Evolutionary conservation across 2,329 filamentous ascomycete genomes (phyloP).

Genomic region (Lasiodiplodia citricola): DNA sequence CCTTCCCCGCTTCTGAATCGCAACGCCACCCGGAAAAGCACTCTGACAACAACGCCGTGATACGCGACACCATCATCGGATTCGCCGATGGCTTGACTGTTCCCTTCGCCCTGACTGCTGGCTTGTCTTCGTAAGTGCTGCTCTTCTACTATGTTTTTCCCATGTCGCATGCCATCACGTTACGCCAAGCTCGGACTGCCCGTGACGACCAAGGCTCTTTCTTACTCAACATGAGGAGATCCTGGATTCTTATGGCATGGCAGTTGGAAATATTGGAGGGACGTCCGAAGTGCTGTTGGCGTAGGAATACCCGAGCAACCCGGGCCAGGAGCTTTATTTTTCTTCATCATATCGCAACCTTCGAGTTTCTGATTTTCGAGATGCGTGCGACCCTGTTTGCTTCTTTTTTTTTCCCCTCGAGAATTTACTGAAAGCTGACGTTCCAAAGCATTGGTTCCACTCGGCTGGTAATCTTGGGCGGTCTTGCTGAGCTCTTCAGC

Average conservation of each 20-base stretch:
- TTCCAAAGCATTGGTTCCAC: conserved; percentile 31
- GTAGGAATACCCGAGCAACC: neutral
- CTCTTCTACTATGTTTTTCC: neutral
- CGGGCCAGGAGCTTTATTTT: neutral
- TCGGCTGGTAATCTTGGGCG: conserved; percentile 59
- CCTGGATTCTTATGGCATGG: no score
- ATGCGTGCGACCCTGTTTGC: neutral
- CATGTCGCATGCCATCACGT: neutral
- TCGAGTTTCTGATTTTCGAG: no score
- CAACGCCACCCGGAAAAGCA: conserved; percentile 29
- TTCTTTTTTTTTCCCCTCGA: neutral
- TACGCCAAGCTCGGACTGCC: neutral
- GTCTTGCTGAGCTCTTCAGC: conserved; percentile 75
- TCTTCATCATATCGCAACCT: no score
- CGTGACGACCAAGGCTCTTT: neutral
- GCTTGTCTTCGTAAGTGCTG: conserved; percentile 60
- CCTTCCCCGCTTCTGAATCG: conserved; percentile 13
- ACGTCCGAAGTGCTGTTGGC: neutral
- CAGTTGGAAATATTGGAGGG: neutral
- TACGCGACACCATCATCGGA: conserved; percentile 73
- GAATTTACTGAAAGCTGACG: neutral
- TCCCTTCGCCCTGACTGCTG: conserved; percentile 78
- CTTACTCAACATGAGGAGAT: no score
- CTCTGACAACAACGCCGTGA: conserved; percentile 47
- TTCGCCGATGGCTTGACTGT: conserved; percentile 81